Conservation (phyloP, 768 basidiomycete species). For the Russula ochroleuca region DNA sequence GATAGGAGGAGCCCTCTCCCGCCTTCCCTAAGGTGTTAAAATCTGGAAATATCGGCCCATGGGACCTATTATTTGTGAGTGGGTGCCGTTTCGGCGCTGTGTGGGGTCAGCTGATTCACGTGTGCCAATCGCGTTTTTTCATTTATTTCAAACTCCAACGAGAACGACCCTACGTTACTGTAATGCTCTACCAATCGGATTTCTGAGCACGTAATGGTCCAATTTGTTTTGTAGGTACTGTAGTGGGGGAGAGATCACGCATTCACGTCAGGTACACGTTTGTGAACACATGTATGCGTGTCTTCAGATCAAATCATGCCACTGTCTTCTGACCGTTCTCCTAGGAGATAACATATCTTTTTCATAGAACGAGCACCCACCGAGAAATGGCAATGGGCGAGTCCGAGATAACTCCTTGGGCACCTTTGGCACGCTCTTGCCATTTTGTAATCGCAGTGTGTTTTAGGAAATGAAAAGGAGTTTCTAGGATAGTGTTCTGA, state of each 20-base stretch:
- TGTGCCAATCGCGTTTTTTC: neutral
- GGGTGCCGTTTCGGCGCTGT: neutral
- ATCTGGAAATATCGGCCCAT: neutral
- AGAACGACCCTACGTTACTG: neutral
- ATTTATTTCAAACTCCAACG: neutral
- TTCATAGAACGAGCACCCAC: neutral
- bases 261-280: neutral
- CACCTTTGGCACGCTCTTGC: neutral
- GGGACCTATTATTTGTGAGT: neutral
- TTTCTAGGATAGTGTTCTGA: neutral
- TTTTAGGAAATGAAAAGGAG: neutral
- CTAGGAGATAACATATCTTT: neutral
- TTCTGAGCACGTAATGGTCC: neutral
- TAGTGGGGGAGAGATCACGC: neutral
- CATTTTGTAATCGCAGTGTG: neutral
- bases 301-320: neutral
- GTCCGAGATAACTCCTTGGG: neutral
- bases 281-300: neutral
- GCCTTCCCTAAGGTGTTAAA: neutral
- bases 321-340: neutral
- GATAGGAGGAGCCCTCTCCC: neutral
- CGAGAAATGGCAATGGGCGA: neutral
- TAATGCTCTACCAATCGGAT: neutral
- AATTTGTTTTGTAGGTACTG: neutral
- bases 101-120: neutral